Conservation (phyloP, 768 basidiomycete genomes). For the Tremella fuciformis region DNA sequence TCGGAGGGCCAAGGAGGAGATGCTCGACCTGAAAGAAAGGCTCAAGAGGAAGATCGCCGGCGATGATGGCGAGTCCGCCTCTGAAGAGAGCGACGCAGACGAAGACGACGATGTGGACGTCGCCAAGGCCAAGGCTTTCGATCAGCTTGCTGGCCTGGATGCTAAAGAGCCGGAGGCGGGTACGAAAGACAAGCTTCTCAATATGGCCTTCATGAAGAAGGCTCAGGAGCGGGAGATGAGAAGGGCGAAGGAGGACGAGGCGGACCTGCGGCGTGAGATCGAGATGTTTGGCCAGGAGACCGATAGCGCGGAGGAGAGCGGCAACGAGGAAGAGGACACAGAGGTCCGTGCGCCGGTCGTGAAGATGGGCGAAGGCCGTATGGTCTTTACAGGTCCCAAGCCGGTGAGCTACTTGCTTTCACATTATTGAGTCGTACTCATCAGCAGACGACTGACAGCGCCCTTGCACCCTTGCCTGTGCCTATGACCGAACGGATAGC, state of each 20-base stretch:
- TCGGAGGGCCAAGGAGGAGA: slow-evolving; percentile 71
- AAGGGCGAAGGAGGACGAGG: slow-evolving; percentile 62
- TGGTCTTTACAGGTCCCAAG: slow-evolving; percentile 49
- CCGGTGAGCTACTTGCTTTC: neutral
- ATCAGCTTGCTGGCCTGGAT: slow-evolving; percentile 65
- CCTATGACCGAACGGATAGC: neutral
- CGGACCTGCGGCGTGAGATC: slow-evolving; percentile 72
- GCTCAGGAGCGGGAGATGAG: slow-evolving; percentile 68
- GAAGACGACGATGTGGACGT: slow-evolving; percentile 55
- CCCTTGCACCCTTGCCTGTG: too few species aligned
- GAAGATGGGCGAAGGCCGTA: slow-evolving; percentile 52
- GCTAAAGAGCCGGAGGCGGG: slow-evolving; percentile 27
- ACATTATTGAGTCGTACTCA: too few species aligned
- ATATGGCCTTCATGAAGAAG: slow-evolving; percentile 99
- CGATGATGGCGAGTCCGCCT: slow-evolving; percentile 56
- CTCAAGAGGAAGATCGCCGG: slow-evolving; percentile 69
- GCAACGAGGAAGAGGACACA: slow-evolving; percentile 44
- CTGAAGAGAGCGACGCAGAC: slow-evolving; percentile 53
- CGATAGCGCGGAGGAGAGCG: slow-evolving; percentile 31
- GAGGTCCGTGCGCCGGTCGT: slow-evolving; percentile 28
- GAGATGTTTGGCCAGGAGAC: slow-evolving; percentile 54
- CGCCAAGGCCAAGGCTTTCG: slow-evolving; percentile 66
- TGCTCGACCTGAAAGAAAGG: slow-evolving; percentile 78
- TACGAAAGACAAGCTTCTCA: slow-evolving; percentile 72
- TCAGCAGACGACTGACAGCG: too few species aligned